Evolutionary conservation across 1,139 yeast genomes (phyloP).

Genomic region (Arxiozyma heterogenica): DNA sequence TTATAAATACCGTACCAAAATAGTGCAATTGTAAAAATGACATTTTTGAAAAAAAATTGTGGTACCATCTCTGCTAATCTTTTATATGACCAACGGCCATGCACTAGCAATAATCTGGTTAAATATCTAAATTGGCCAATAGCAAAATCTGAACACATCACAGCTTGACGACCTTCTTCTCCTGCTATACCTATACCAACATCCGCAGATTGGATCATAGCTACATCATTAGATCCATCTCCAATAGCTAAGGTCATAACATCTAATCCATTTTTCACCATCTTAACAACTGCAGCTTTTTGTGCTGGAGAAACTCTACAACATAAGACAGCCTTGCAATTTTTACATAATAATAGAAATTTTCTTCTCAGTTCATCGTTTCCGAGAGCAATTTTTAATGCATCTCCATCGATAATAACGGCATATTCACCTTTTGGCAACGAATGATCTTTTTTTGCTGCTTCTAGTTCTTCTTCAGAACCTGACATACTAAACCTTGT

Average conservation of each 20-base stretch:
- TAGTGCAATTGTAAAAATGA: conserved; percentile 74
- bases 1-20: conserved; percentile 89
- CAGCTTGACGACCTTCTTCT: conserved; percentile 97
- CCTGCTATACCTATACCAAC: conserved; percentile 98
- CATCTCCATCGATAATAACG: conserved; percentile 87
- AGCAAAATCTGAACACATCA: conserved; percentile 95
- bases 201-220: conserved; percentile 97
- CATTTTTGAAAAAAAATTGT: conserved; percentile 84
- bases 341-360: conserved; percentile 79
- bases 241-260: conserved; percentile 93
- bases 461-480: conserved; percentile 42
- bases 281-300: conserved; percentile 85
- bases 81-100: conserved; percentile 94
- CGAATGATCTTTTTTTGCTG: conserved; percentile 63
- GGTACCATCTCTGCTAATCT: conserved; percentile 93
- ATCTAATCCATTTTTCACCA: conserved; percentile 71
- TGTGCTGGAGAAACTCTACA: conserved; percentile 98
- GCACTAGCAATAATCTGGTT: conserved; percentile 70
- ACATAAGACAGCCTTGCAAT: conserved; percentile 87
- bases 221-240: conserved; percentile 97
- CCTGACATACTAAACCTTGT: conserved; percentile 61
- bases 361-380: conserved; percentile 51
- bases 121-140: conserved; percentile 88
- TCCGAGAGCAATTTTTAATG: conserved; percentile 62
- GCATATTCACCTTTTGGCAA: conserved; percentile 79